These are phyloP conservation scores for Polysphondylium violaceum DNA, from an alignment of 78 protist species.

Conservation along the genomic window DNA sequence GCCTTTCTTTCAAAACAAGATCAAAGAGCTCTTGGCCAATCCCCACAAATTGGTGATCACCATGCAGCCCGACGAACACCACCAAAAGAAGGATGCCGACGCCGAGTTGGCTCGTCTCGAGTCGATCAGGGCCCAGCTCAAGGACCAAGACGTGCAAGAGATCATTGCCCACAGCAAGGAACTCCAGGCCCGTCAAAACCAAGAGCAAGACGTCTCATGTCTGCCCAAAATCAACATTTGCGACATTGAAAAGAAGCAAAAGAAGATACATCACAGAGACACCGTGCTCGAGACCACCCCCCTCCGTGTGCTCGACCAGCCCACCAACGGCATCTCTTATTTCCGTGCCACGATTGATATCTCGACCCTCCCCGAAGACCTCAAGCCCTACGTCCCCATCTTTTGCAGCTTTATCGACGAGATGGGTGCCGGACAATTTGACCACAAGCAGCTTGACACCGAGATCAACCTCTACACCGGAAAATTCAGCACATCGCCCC, in stretches of 20 bases:
- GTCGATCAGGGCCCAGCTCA: not conserved
- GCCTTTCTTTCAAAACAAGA: conserved; percentile 39
- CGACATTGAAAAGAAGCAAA: conserved; percentile 58
- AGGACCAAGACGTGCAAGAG: not conserved
- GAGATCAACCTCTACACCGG: conserved; percentile 53
- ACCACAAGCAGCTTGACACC: conserved; percentile 57
- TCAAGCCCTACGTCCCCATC: conserved; percentile 50
- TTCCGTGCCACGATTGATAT: conserved; percentile 53
- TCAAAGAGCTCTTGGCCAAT: conserved; percentile 13
- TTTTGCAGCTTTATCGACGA: conserved; percentile 22
- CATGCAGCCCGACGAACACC: conserved; percentile 23
- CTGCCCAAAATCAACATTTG: conserved; percentile 29
- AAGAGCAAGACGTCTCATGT: conserved; percentile 23
- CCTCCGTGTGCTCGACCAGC: conserved; percentile 22
- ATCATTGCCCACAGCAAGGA: conserved; percentile 31
- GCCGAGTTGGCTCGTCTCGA: conserved; percentile 11
- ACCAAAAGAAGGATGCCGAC: conserved; percentile 16
- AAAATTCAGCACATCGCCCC: conserved; percentile 35
- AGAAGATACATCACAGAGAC: not conserved
- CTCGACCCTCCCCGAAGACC: conserved; percentile 10
- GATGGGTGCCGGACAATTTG: conserved; percentile 62
- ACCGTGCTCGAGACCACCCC: not conserved
- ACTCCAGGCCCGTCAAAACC: conserved; percentile 63
- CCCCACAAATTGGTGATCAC: conserved; percentile 42
- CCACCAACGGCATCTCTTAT: conserved; percentile 73